Conservation (phyloP, 441 rosid genomes). For the Populus hybrid region DNA sequence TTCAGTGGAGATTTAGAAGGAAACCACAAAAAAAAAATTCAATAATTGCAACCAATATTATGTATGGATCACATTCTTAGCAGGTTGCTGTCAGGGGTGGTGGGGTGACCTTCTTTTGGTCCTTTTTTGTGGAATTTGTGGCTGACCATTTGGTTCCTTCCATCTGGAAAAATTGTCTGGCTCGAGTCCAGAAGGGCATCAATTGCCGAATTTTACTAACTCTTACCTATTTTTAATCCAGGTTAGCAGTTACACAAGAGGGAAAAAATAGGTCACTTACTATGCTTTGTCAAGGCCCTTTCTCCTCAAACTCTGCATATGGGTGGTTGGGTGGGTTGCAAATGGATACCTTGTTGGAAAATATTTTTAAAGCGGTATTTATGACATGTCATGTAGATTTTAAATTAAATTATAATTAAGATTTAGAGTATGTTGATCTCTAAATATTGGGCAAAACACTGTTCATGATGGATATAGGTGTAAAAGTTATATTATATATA, state of each 20-base stretch:
- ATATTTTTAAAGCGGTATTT: too few relatives aligned
- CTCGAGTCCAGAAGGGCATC: constrained; percentile 10
- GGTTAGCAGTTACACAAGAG: constrained; percentile 28
- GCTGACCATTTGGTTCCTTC: constrained; percentile 20
- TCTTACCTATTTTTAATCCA: constrained; percentile 24
- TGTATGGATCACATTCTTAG: not conserved
- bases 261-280: constrained; percentile 18
- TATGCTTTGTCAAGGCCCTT: constrained; percentile 7
- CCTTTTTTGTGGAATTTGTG: not conserved
- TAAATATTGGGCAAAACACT: too few relatives aligned
- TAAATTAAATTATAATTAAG: too few relatives aligned
- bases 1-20: not conserved
- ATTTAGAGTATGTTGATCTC: too few relatives aligned
- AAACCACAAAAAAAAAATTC: not conserved
- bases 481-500: too few relatives aligned
- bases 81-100: not conserved
- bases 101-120: not conserved
- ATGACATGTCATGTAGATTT: too few relatives aligned
- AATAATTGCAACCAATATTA: not conserved
- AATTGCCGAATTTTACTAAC: constrained; percentile 12
- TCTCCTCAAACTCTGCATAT: not conserved
- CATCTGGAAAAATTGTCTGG: constrained; percentile 23
- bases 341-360: not conserved
- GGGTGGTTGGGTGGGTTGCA: constrained; percentile 22
- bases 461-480: too few relatives aligned